Evolutionary conservation across 305 asterid species (phyloP).

Genomic region (Solanum hybrid): DNA sequence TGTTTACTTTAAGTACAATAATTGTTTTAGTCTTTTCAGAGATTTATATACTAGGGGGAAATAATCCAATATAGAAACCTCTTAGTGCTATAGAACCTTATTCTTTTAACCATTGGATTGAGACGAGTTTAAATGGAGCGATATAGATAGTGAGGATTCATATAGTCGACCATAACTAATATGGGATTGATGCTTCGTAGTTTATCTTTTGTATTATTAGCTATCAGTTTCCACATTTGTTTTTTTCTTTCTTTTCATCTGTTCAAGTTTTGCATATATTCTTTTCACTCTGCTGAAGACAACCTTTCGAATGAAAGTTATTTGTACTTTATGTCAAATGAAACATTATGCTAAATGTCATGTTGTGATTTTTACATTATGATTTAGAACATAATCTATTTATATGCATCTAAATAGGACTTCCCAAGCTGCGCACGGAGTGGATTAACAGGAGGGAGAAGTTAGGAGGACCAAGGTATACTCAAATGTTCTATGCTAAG

Average conservation of each 20-base stretch:
- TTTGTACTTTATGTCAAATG: neutral
- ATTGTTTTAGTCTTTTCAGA: neutral
- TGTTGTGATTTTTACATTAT: neutral
- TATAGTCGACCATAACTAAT: neutral
- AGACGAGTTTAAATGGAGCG: neutral
- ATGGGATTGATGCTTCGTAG: neutral
- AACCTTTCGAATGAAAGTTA: neutral
- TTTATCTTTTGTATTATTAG: neutral
- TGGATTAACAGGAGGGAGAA: slow-evolving; percentile 85
- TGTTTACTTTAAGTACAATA: neutral
- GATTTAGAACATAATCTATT: neutral
- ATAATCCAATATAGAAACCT: neutral
- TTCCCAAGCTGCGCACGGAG: slow-evolving; percentile 75
- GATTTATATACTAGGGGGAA: neutral
- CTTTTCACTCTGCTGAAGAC: neutral
- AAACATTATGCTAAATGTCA: neutral
- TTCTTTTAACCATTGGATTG: neutral
- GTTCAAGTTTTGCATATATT: neutral
- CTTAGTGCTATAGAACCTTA: neutral
- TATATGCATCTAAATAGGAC: slow-evolving; percentile 35
- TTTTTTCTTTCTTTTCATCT: neutral
- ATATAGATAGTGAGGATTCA: neutral
- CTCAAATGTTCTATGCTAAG: slow-evolving; percentile 94
- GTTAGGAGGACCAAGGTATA: slow-evolving; percentile 63
- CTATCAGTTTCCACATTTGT: neutral